These are phyloP conservation scores for Nemania serpens DNA, from an alignment of 2,329 filamentous ascomycete species.

Conservation along the genomic window DNA sequence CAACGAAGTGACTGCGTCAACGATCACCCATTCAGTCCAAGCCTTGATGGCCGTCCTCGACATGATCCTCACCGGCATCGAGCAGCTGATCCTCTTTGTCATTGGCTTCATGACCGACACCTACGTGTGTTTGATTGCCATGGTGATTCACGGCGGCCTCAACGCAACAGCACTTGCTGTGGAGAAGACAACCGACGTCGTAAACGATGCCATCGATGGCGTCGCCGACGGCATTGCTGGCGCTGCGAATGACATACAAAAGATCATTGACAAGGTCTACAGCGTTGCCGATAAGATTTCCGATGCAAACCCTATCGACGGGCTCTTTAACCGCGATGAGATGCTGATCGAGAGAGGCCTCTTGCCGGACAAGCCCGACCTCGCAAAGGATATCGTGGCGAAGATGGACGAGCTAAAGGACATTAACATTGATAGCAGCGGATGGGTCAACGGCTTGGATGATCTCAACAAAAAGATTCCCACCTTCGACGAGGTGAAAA, in stretches of 20 bases:
- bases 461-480: slow-evolving; percentile 80
- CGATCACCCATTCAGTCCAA: slow-evolving; percentile 79
- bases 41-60: slow-evolving; percentile 80
- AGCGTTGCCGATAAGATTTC: slow-evolving; percentile 53
- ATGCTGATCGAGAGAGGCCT: slow-evolving; percentile 8
- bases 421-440: slow-evolving; percentile 69
- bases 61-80: slow-evolving; percentile 79
- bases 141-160: slow-evolving; percentile 79
- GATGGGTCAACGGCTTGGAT: slow-evolving; percentile 70
- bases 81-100: slow-evolving; percentile 87
- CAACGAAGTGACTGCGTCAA: slow-evolving; percentile 80
- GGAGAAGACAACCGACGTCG: slow-evolving; percentile 49
- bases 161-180: slow-evolving; percentile 62
- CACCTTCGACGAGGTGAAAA: slow-evolving; percentile 80
- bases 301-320: slow-evolving; percentile 40
- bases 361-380: slow-evolving; percentile 39
- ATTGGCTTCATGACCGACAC: slow-evolving; percentile 91
- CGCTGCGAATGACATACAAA: slow-evolving; percentile 60
- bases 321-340: slow-evolving; percentile 30
- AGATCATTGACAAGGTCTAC: slow-evolving; percentile 61
- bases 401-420: slow-evolving; percentile 58
- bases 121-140: slow-evolving; percentile 86
- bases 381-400: slow-evolving; percentile 63
- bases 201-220: slow-evolving; percentile 55
- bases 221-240: slow-evolving; percentile 50